phyloP scores from a whole-genome alignment of 2,329 filamentous ascomycete genomes.

The Blastomyces gilchristii region DNA sequence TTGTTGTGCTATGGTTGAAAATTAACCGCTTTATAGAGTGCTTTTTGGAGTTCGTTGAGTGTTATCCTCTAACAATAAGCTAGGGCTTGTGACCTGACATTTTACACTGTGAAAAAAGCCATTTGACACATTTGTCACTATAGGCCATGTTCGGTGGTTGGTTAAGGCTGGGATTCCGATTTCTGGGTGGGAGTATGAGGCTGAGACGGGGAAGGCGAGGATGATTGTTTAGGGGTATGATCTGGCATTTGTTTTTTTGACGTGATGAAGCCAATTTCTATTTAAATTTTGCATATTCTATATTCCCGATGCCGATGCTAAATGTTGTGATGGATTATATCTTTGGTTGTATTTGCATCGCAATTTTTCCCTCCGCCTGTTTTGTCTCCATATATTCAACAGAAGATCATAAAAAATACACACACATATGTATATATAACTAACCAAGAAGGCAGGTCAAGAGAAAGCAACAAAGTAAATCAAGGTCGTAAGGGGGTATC shows the following conservation, averaged over 20 bases:
- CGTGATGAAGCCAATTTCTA: not conserved
- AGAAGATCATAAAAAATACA: not conserved
- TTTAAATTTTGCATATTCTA: not conserved
- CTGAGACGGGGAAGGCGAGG: constrained; percentile 57
- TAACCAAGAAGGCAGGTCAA: not conserved
- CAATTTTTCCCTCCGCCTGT: not conserved
- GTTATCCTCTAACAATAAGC: too few relatives aligned
- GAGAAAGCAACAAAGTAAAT: not conserved
- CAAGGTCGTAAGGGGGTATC: not conserved
- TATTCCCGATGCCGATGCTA: not conserved
- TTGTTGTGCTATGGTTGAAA: too few relatives aligned
- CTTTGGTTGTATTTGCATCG: not conserved
- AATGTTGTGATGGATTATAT: not conserved
- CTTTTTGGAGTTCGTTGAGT: too few relatives aligned
- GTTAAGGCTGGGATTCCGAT: constrained; percentile 53
- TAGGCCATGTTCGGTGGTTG: constrained; percentile 28
- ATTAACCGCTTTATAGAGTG: too few relatives aligned
- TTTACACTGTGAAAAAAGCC: too few relatives aligned
- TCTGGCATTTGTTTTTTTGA: not conserved
- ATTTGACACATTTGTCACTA: too few relatives aligned
- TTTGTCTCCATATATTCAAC: not conserved
- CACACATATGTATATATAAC: not conserved
- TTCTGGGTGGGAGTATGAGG: constrained; percentile 68
- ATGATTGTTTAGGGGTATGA: constrained; percentile 33
- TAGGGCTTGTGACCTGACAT: too few relatives aligned